A percentile compares a stretch with the other conserved stretches of the same genome.
Conservation (phyloP, 345 rosid genomes). For the Laguncularia racemosa region DNA sequence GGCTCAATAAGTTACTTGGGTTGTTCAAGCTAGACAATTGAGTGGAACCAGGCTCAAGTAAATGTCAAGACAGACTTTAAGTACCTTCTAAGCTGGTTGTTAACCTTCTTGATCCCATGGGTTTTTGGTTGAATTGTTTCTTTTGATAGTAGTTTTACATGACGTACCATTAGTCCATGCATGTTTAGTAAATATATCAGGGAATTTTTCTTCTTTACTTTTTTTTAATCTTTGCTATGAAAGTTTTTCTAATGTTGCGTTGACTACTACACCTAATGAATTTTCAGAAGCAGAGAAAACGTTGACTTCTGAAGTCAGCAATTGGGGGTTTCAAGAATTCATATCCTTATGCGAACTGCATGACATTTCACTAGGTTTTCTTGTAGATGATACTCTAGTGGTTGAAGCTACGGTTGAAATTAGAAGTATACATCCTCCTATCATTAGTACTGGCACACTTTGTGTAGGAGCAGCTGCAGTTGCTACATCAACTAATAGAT, state of each 20-base stretch:
- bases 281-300: conserved; percentile 6
- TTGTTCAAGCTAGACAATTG: too few species aligned
- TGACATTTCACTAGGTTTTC: not conserved
- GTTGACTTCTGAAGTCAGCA: conserved; percentile 4
- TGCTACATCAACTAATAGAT: not conserved
- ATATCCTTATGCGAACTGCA: conserved; percentile 3
- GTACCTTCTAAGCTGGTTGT: too few species aligned
- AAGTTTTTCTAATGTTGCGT: not conserved
- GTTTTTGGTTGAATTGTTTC: too few species aligned
- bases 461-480: not conserved
- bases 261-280: conserved; percentile 17
- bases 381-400: conserved; percentile 7
- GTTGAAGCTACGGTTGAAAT: conserved; percentile 7
- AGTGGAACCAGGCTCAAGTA: too few species aligned
- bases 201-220: too few species aligned
- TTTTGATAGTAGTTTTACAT: too few species aligned
- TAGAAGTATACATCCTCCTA: not conserved
- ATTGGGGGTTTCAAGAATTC: conserved; percentile 9
- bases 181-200: too few species aligned
- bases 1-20: too few species aligned
- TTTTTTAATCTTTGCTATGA: too few species aligned
- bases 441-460: not conserved
- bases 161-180: too few species aligned
- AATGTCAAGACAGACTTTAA: too few species aligned
- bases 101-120: too few species aligned